Conservation (phyloP, 192 early-diverging fungal species). For the Umbelopsis sp. region DNA sequence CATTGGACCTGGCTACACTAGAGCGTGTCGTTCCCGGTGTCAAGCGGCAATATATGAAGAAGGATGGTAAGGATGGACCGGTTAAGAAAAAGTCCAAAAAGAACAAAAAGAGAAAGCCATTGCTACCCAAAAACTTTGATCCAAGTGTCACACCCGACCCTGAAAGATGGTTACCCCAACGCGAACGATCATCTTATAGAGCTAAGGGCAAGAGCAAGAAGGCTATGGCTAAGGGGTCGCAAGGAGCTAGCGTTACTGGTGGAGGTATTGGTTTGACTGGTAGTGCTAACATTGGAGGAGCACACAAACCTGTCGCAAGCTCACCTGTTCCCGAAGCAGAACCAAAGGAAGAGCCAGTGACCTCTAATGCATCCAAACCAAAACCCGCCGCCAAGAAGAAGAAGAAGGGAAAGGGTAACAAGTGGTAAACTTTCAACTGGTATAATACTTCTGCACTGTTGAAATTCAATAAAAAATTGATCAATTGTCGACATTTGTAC, state of each 20-base stretch:
- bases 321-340: slow-evolving; percentile 3
- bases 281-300: slow-evolving; percentile 66
- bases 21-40: slow-evolving; percentile 59
- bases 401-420: slow-evolving; percentile 45
- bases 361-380: slow-evolving; percentile 25
- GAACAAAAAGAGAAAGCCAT: slow-evolving; percentile 56
- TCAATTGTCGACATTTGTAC: not conserved
- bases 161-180: slow-evolving; percentile 73
- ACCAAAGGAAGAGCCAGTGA: slow-evolving; percentile 19
- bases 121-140: slow-evolving; percentile 63
- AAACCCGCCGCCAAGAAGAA: slow-evolving; percentile 46
- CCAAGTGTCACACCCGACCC: slow-evolving; percentile 57
- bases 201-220: slow-evolving; percentile 62
- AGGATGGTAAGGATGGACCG: slow-evolving; percentile 36
- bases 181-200: slow-evolving; percentile 59
- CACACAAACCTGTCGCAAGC: slow-evolving; percentile 7
- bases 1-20: slow-evolving; percentile 56
- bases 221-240: slow-evolving; percentile 60
- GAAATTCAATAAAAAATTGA: not conserved
- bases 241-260: slow-evolving; percentile 63
- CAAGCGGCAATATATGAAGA: slow-evolving; percentile 58
- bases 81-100: slow-evolving; percentile 47
- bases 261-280: slow-evolving; percentile 76
- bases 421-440: slow-evolving; percentile 25
- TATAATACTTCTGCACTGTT: too few relatives aligned